Conservation (phyloP, 768 basidiomycete genomes). For the Floccularia luteovirens region DNA sequence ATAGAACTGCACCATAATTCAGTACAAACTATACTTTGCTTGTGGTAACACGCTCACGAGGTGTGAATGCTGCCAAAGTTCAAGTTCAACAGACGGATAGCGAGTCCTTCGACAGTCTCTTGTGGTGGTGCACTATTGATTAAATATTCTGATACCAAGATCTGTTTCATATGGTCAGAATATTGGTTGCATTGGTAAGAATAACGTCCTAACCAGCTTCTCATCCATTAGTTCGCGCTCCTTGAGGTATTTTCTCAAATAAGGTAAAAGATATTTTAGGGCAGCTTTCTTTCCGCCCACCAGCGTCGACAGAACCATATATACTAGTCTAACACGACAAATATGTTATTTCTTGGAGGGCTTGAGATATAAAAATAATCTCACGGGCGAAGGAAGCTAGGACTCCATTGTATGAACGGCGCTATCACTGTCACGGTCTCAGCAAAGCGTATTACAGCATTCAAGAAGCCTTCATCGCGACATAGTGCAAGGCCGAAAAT, state of each 20-base stretch:
- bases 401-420: conserved; percentile 24
- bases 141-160: conserved; percentile 20
- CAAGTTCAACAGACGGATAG: conserved; percentile 27
- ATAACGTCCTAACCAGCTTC: conserved; percentile 16
- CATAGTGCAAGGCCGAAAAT: conserved; percentile 26
- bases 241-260: conserved; percentile 16
- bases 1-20: conserved; percentile 17
- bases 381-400: conserved; percentile 20
- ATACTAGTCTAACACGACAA: conserved; percentile 15
- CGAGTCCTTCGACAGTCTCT: conserved; percentile 21
- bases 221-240: conserved; percentile 14
- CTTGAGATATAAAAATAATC: conserved; percentile 5
- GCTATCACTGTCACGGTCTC: conserved; percentile 25
- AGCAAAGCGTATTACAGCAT: conserved; percentile 24
- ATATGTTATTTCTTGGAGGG: not conserved
- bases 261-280: conserved; percentile 19
- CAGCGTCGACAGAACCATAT: conserved; percentile 21
- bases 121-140: conserved; percentile 19
- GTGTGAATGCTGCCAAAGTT: conserved; percentile 33
- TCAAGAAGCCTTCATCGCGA: conserved; percentile 24
- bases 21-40: conserved; percentile 1
- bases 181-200: not conserved
- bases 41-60: conserved; percentile 17
- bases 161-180: conserved; percentile 7
- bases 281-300: conserved; percentile 24